phyloP scores from a whole-genome alignment of 1,284 basidiomycete genomes.

The Cerioporus squamosus region DNA sequence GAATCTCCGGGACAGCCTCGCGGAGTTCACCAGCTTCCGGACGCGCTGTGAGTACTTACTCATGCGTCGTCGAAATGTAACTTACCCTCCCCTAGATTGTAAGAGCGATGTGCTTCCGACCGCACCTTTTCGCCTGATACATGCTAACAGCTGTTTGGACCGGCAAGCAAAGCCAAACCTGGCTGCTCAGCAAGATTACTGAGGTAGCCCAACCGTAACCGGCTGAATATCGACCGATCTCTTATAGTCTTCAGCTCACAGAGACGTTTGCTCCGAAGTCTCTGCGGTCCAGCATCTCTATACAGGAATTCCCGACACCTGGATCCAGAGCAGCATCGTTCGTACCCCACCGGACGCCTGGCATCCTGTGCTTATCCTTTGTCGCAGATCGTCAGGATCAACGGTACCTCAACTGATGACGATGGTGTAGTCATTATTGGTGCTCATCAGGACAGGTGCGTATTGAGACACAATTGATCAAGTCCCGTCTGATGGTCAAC shows the following conservation, averaged over 20 bases:
- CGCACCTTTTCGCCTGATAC: slow-evolving; percentile 4
- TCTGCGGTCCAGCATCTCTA: slow-evolving; percentile 60
- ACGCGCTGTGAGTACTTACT: slow-evolving; percentile 61
- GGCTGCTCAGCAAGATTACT: slow-evolving; percentile 77
- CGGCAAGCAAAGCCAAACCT: slow-evolving; percentile 81
- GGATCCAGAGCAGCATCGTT: slow-evolving; percentile 93
- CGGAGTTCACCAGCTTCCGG: slow-evolving; percentile 75
- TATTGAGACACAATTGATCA: slow-evolving; percentile 11
- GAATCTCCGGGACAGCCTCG: slow-evolving; percentile 70
- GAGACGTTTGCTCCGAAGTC: slow-evolving; percentile 57
- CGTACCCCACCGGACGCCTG: slow-evolving; percentile 27
- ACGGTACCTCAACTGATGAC: slow-evolving; percentile 65
- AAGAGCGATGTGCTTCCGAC: slow-evolving; percentile 64
- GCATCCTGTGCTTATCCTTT: too few species aligned
- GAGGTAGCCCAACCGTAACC: slow-evolving; percentile 50
- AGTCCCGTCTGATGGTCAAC: slow-evolving; percentile 3
- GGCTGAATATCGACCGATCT: slow-evolving; percentile 1
- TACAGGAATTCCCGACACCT: slow-evolving; percentile 84
- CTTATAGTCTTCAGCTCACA: slow-evolving; percentile 67
- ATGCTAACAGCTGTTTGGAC: slow-evolving; percentile 48
- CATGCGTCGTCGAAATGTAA: background rate
- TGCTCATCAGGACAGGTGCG: slow-evolving; percentile 89
- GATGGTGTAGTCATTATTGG: slow-evolving; percentile 70
- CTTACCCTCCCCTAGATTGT: slow-evolving; percentile 59
- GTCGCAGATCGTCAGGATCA: slow-evolving; percentile 68